These are phyloP conservation scores for Saccharomycopsis schoenii DNA, from an alignment of 805 yeast species.

Conservation along the genomic window DNA sequence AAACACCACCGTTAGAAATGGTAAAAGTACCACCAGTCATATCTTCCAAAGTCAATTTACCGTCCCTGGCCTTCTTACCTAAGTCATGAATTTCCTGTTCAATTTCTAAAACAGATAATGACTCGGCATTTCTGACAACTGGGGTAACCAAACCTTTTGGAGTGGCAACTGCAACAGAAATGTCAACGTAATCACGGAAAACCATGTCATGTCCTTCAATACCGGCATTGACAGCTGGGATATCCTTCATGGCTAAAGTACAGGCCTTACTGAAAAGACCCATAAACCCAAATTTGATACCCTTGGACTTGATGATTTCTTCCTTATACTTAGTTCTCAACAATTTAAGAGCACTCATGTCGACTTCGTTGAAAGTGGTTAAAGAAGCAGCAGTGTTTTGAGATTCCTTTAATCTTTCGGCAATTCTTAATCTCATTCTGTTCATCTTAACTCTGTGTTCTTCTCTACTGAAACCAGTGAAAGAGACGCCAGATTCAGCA, in stretches of 20 bases:
- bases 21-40: constrained; percentile 99
- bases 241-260: constrained; percentile 84
- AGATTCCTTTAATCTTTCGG: constrained; percentile 97
- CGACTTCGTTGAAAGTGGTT: constrained; percentile 97
- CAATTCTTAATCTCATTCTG: constrained; percentile 98
- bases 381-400: constrained; percentile 98
- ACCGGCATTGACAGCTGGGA: constrained; percentile 92
- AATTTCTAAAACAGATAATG: constrained; percentile 75
- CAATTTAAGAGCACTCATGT: constrained; percentile 84
- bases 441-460: constrained; percentile 96
- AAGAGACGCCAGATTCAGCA: constrained; percentile 22
- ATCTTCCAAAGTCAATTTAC: constrained; percentile 92
- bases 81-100: constrained; percentile 76
- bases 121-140: constrained; percentile 93
- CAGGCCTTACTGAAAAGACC: constrained; percentile 95
- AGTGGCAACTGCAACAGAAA: constrained; percentile 95
- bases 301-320: constrained; percentile 87
- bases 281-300: constrained; percentile 96
- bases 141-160: constrained; percentile 99
- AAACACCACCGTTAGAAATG: constrained; percentile 98
- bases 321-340: constrained; percentile 96
- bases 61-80: constrained; percentile 93
- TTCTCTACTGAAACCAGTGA: constrained; percentile 58
- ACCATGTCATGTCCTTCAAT: constrained; percentile 92
- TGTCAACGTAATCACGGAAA: constrained; percentile 92